A percentile compares a stretch with the other conserved stretches of the same genome.
Conservation (phyloP, 1,284 basidiomycete genomes). For the Tremellales sp. region DNA sequence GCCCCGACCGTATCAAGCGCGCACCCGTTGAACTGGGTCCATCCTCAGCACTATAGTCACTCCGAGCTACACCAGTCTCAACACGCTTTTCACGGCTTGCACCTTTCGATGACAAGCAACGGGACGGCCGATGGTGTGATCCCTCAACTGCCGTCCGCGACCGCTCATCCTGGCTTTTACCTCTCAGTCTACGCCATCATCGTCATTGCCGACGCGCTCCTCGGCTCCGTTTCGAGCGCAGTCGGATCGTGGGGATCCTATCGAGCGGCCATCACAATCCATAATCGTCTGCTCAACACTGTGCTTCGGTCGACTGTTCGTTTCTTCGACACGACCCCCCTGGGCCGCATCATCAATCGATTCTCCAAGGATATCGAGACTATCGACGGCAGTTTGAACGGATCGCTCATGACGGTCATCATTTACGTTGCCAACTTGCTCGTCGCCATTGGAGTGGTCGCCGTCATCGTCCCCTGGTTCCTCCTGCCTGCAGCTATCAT, state of each 20-base stretch:
- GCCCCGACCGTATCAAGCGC: constrained; percentile 19
- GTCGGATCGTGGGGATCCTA: constrained; percentile 51
- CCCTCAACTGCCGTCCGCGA: constrained; percentile 44
- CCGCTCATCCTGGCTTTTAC: constrained; percentile 47
- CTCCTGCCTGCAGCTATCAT: constrained; percentile 65
- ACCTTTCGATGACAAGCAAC: constrained; percentile 12
- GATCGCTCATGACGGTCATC: constrained; percentile 67
- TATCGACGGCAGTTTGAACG: constrained; percentile 66
- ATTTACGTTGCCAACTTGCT: constrained; percentile 67
- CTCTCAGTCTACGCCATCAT: constrained; percentile 45
- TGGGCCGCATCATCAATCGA: constrained; percentile 66
- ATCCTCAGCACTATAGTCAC: constrained; percentile 14
- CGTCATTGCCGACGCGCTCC: constrained; percentile 29
- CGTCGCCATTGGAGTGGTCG: constrained; percentile 56
- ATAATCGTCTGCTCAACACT: constrained; percentile 37
- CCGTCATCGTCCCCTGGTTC: constrained; percentile 69
- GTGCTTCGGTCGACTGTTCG: constrained; percentile 41
- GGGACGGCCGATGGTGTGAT: constrained; percentile 2
- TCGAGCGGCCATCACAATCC: constrained; percentile 55
- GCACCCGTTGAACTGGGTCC: constrained; percentile 9
- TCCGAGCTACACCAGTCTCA: constrained; percentile 15
- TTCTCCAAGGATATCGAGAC: constrained; percentile 75
- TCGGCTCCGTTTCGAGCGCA: constrained; percentile 35
- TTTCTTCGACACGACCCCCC: constrained; percentile 47
- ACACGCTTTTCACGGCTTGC: constrained; percentile 18